phyloP scores from a whole-genome alignment of 352 stramenopile species.

The Thalassiosira delicatula region DNA sequence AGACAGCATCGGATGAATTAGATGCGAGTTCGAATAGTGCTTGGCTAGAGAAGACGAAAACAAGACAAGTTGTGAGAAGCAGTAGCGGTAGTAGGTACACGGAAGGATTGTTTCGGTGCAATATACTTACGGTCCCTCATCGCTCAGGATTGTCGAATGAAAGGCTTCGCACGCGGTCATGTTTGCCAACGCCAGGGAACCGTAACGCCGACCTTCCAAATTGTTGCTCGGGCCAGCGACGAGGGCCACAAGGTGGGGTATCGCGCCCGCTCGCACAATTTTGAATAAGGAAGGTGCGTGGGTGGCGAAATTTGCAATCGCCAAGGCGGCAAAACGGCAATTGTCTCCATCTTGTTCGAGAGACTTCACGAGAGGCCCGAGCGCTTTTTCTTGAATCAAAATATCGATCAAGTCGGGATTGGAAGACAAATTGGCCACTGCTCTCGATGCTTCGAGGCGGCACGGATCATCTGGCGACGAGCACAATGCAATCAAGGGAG shows the following conservation, averaged over 20 bases:
- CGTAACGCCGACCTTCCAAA: conserved; percentile 92
- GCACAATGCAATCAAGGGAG: conserved; percentile 91
- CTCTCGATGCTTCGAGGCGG: conserved; percentile 90
- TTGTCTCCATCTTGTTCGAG: conserved; percentile 88
- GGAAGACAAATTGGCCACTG: conserved; percentile 93
- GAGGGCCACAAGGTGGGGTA: conserved; percentile 71
- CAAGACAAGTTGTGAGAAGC: too few relatives aligned
- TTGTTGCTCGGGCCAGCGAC: conserved; percentile 87
- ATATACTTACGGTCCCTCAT: conserved; percentile 89
- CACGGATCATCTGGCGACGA: conserved; percentile 90
- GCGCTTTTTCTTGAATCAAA: conserved; percentile 90
- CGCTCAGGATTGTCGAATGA: conserved; percentile 91
- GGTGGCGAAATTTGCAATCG: conserved; percentile 93
- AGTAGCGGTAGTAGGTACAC: too few relatives aligned
- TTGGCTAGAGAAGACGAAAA: too few relatives aligned
- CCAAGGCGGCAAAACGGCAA: conserved; percentile 92
- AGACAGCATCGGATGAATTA: conserved; percentile 89
- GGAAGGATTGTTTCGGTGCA: too few relatives aligned
- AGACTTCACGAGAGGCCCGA: conserved; percentile 90
- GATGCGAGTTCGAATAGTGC: conserved; percentile 92
- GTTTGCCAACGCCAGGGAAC: conserved; percentile 93
- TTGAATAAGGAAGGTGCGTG: conserved; percentile 92
- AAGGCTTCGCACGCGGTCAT: conserved; percentile 93
- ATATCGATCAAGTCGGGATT: conserved; percentile 85
- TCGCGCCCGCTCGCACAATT: conserved; percentile 92